Evolutionary conservation across 2,329 filamentous ascomycete species (phyloP).

Genomic region (Monilinia fructigena): DNA sequence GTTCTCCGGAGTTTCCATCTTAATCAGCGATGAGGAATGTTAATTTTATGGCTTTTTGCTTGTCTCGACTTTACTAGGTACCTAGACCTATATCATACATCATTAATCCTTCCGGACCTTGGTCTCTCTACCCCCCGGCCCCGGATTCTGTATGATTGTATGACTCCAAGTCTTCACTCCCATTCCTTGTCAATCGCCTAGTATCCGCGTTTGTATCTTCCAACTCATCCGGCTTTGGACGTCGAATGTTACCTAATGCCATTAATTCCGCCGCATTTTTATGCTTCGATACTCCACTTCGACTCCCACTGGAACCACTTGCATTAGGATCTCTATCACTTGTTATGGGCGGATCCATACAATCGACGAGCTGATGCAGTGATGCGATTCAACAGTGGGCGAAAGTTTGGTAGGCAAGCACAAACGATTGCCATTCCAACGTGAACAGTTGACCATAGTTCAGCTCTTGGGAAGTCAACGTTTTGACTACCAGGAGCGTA

Average conservation of each 20-base stretch:
- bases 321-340: not conserved
- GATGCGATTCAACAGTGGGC: constrained; percentile 23
- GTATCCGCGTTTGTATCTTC: constrained; percentile 19
- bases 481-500: constrained; percentile 25
- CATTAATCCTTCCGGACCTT: not conserved
- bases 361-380: constrained; percentile 16
- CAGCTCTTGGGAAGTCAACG: constrained; percentile 24
- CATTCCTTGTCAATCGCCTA: constrained; percentile 10
- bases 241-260: constrained; percentile 4
- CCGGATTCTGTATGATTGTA: not conserved
- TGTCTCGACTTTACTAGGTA: not conserved
- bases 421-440: constrained; percentile 27
- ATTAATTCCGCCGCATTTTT: constrained; percentile 7
- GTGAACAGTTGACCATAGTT: constrained; percentile 26
- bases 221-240: not conserved
- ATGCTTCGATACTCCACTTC: constrained; percentile 11
- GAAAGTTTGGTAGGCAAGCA: constrained; percentile 25
- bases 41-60: not conserved
- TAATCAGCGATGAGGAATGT: not conserved
- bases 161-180: constrained; percentile 10
- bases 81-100: not conserved
- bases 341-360: constrained; percentile 11
- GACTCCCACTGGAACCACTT: constrained; percentile 7
- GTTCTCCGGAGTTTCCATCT: not conserved
- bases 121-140: not conserved